Conservation (phyloP, 768 basidiomycete genomes). For the Kwoniella mangroviensis region DNA sequence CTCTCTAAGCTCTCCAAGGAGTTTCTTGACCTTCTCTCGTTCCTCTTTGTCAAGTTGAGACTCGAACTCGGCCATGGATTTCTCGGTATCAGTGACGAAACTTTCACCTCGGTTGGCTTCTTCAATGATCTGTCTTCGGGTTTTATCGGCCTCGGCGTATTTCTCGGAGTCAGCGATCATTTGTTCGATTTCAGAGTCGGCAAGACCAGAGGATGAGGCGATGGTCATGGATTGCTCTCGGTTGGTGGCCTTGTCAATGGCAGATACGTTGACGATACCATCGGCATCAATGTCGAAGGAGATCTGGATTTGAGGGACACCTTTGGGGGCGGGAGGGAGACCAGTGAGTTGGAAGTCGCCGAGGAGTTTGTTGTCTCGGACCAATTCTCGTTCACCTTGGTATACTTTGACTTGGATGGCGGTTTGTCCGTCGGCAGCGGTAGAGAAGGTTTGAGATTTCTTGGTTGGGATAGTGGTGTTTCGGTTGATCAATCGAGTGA, state of each 20-base stretch:
- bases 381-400: conserved; percentile 99
- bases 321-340: conserved; percentile 70
- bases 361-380: conserved; percentile 96
- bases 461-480: conserved; percentile 99
- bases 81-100: conserved; percentile 91
- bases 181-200: conserved; percentile 93
- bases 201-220: conserved; percentile 93
- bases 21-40: conserved; percentile 90
- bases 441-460: conserved; percentile 99
- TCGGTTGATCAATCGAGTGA: conserved; percentile 97
- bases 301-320: conserved; percentile 82
- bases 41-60: conserved; percentile 90
- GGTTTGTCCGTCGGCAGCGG: conserved; percentile 98
- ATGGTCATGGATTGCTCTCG: conserved; percentile 68
- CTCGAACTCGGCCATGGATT: conserved; percentile 97
- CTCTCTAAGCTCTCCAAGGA: conserved; percentile 84
- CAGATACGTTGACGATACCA: conserved; percentile 95
- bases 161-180: conserved; percentile 96
- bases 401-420: conserved; percentile 99
- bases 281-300: conserved; percentile 90
- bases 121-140: conserved; percentile 84
- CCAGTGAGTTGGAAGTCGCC: conserved; percentile 99
- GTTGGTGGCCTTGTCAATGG: conserved; percentile 70
- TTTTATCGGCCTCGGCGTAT: conserved; percentile 91
- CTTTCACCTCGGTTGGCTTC: conserved; percentile 96